Conservation (phyloP, 768 basidiomycete species). For the Russula earlei region DNA sequence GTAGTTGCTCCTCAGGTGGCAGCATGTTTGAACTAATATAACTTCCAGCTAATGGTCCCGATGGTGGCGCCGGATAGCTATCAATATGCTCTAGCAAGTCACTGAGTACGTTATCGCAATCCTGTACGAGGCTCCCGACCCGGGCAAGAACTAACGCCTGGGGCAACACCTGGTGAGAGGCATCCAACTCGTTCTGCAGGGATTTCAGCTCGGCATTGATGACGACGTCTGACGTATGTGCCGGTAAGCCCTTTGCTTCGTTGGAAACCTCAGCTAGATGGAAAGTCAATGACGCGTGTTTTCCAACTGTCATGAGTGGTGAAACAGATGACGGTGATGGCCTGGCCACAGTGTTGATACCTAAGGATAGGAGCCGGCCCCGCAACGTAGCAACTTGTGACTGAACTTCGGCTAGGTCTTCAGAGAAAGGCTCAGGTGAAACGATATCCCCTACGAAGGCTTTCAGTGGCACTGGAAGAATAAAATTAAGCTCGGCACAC, state of each 20-base stretch:
- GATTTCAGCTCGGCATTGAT: conserved; percentile 54
- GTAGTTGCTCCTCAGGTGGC: conserved; percentile 60
- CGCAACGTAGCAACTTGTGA: conserved; percentile 43
- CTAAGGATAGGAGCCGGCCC: conserved; percentile 51
- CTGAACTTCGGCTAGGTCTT: conserved; percentile 38
- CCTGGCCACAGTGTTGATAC: conserved; percentile 44
- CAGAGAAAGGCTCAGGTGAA: neutral
- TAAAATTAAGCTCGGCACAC: neutral
- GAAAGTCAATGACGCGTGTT: conserved; percentile 37
- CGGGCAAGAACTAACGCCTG: conserved; percentile 45
- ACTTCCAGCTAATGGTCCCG: conserved; percentile 41
- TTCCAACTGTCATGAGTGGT: conserved; percentile 44
- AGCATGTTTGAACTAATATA: conserved; percentile 34
- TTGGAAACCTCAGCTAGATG: conserved; percentile 38
- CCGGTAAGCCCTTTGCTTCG: conserved; percentile 41
- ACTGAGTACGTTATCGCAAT: conserved; percentile 70
- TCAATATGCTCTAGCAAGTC: conserved; percentile 82
- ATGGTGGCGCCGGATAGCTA: conserved; percentile 60
- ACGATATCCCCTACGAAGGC: conserved; percentile 2
- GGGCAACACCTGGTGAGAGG: conserved; percentile 38
- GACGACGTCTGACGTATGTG: conserved; percentile 29
- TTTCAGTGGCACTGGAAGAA: neutral
- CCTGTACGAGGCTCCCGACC: conserved; percentile 39
- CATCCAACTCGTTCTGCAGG: conserved; percentile 49
- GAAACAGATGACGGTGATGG: conserved; percentile 29